Evolutionary conservation across 345 rosid genomes (phyloP).

Genomic region (Acer yangbiense): DNA sequence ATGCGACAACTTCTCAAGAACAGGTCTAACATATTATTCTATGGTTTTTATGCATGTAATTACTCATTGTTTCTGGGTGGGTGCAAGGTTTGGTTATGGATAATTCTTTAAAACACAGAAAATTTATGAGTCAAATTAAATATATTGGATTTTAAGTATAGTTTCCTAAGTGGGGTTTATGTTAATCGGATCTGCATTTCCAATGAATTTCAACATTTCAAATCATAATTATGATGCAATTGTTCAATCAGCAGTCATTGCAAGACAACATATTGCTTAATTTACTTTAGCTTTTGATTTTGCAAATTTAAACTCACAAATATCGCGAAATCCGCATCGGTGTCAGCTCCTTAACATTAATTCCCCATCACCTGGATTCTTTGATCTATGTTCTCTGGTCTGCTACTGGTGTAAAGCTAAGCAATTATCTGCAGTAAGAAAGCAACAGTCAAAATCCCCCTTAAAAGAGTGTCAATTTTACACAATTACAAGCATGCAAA

Average conservation of each 20-base stretch:
- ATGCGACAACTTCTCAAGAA: too few relatives aligned
- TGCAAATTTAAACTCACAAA: neutral
- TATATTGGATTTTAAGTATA: neutral
- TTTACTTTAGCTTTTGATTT: too few relatives aligned
- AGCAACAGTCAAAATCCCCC: neutral
- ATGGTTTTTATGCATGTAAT: too few relatives aligned
- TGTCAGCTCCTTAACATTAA: neutral
- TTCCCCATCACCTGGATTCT: neutral
- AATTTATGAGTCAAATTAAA: neutral
- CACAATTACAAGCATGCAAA: neutral
- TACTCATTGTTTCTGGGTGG: neutral
- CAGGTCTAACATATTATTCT: too few relatives aligned
- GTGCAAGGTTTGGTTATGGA: neutral
- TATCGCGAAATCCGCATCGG: neutral
- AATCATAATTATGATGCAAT: neutral
- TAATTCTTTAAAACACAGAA: too few relatives aligned
- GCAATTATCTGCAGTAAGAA: neutral
- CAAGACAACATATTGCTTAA: neutral
- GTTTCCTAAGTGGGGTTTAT: neutral
- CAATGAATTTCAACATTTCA: neutral
- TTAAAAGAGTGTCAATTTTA: neutral
- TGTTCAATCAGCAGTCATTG: neutral
- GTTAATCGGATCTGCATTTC: neutral
- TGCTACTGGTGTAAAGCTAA: neutral
- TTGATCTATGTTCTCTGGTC: neutral